Evolutionary conservation across 768 basidiomycete genomes (phyloP).

Genomic region (Auricularia sp.): DNA sequence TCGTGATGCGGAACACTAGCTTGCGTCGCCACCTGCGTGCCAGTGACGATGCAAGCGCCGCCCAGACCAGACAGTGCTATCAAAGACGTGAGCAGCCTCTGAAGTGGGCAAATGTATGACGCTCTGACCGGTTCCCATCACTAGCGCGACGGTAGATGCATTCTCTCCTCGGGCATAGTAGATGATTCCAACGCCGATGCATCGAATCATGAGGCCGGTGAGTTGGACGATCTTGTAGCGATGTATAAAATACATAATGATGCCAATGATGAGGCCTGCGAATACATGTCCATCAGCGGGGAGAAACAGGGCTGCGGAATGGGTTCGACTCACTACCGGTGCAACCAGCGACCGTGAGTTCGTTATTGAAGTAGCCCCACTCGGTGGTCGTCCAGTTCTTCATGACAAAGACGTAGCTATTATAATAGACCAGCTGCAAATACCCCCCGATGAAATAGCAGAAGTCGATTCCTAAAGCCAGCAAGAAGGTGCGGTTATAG

Average conservation of each 20-base stretch:
- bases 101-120: not conserved
- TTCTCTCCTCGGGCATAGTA: constrained; percentile 17
- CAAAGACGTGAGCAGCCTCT: no score
- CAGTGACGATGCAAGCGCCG: constrained; percentile 40
- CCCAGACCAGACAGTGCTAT: constrained; percentile 41
- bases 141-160: constrained; percentile 24
- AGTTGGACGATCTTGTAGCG: constrained; percentile 39
- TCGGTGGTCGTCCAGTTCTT: constrained; percentile 20
- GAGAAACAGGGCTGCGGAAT: not conserved
- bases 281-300: not conserved
- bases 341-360: constrained; percentile 33
- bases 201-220: constrained; percentile 23
- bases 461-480: constrained; percentile 13
- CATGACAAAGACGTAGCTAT: not conserved
- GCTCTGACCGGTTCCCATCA: constrained; percentile 21
- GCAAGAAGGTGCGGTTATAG: constrained; percentile 27
- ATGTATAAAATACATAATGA: constrained; percentile 30
- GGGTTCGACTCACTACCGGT: constrained; percentile 8
- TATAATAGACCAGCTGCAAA: not conserved
- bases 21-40: constrained; percentile 36
- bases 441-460: not conserved
- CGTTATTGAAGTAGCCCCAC: constrained; percentile 15
- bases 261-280: constrained; percentile 33
- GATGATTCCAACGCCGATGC: constrained; percentile 23
- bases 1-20: constrained; percentile 40